These are phyloP conservation scores for Botryotinia narcissicola DNA, from an alignment of 2,329 filamentous ascomycete genomes.

Conservation along the genomic window DNA sequence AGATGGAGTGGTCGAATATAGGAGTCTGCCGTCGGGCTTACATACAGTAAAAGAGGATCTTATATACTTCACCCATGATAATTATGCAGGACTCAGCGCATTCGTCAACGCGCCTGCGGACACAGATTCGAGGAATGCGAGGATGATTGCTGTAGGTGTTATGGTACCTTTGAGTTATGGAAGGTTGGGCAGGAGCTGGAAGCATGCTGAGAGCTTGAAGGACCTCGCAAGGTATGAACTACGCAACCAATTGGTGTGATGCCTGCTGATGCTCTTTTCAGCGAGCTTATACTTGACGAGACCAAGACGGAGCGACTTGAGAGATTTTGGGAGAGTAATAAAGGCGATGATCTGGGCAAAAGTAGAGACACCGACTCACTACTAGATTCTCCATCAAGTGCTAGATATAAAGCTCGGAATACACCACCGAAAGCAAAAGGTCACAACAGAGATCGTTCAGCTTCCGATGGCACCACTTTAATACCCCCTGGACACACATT, in stretches of 20 bases:
- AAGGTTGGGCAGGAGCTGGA: slow-evolving; percentile 83
- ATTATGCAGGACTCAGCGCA: slow-evolving; percentile 83
- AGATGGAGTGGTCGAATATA: slow-evolving; percentile 90
- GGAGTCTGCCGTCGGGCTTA: slow-evolving; percentile 87
- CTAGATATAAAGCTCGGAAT: slow-evolving; percentile 45
- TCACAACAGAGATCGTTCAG: slow-evolving; percentile 57
- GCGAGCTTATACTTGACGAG: slow-evolving; percentile 62
- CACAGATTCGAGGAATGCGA: slow-evolving; percentile 77
- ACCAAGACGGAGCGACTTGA: slow-evolving; percentile 64
- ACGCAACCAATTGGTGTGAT: not conserved
- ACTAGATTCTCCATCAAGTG: slow-evolving; percentile 40
- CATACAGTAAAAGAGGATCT: slow-evolving; percentile 87
- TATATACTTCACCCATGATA: slow-evolving; percentile 87
- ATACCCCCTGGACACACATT: slow-evolving; percentile 63
- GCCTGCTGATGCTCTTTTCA: slow-evolving; percentile 38
- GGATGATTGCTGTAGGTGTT: slow-evolving; percentile 88
- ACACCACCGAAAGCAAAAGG: slow-evolving; percentile 40
- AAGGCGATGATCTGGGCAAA: slow-evolving; percentile 37
- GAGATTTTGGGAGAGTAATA: slow-evolving; percentile 73
- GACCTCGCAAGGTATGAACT: slow-evolving; percentile 64
- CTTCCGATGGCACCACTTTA: slow-evolving; percentile 59
- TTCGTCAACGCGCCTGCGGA: slow-evolving; percentile 83
- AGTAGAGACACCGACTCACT: slow-evolving; percentile 33
- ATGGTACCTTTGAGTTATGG: slow-evolving; percentile 84
- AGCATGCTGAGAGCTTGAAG: slow-evolving; percentile 75